Evolutionary conservation across 2,329 filamentous ascomycete genomes (phyloP).

Genomic region (Fusarium fujikuroi): DNA sequence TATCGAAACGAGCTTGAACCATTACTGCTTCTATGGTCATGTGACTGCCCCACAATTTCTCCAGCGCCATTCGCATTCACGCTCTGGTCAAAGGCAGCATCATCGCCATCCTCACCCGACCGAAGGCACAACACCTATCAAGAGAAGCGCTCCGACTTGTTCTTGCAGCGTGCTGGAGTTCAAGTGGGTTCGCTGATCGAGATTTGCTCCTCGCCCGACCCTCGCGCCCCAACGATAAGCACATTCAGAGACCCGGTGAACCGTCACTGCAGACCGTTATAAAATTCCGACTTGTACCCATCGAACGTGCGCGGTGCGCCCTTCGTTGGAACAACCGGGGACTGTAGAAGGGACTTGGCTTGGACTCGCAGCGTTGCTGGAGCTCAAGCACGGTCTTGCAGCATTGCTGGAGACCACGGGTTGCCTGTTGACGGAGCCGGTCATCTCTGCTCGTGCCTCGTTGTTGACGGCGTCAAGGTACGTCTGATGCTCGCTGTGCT

Average conservation of each 20-base stretch:
- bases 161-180: conserved; percentile 19
- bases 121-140: not conserved
- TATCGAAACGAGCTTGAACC: not conserved
- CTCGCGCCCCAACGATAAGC: not conserved
- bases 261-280: conserved; percentile 12
- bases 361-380: conserved; percentile 12
- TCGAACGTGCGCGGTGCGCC: not conserved
- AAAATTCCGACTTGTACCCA: conserved; percentile 30
- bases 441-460: conserved; percentile 1
- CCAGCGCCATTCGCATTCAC: not conserved
- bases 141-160: not conserved
- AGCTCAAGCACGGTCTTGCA: not conserved
- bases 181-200: not conserved
- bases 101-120: not conserved
- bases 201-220: not conserved
- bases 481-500: not conserved
- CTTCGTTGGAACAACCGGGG: conserved; percentile 27
- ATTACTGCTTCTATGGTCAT: not conserved
- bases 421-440: conserved; percentile 16
- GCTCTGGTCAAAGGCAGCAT: not conserved
- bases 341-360: conserved; percentile 6
- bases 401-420: conserved; percentile 9
- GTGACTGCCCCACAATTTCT: not conserved
- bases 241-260: not conserved
- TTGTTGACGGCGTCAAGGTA: not conserved